Percentiles rank a stretch among this genome's conserved stretches.
Evolutionary conservation across 495 filamentous ascomycete genomes (phyloP).

Genomic region (Hypoxylon fragiforme): DNA sequence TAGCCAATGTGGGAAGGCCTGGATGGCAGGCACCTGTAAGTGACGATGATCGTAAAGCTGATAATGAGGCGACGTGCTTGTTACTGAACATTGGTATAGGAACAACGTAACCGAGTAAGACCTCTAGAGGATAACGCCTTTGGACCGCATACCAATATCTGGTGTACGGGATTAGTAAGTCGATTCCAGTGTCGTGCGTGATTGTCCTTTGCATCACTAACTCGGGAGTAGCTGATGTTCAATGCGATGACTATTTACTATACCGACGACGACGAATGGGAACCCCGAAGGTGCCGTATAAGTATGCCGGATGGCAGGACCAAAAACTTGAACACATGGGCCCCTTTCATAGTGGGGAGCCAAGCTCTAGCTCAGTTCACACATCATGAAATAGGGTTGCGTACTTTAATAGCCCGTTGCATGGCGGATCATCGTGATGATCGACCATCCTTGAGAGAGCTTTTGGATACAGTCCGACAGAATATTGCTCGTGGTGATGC

Average conservation of each 20-base stretch:
- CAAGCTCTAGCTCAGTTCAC: constrained; percentile 1
- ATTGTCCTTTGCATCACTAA: not conserved
- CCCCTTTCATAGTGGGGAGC: constrained; percentile 18
- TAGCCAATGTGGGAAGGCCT: constrained; percentile 13
- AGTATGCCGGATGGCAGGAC: constrained; percentile 18
- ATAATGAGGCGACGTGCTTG: no score
- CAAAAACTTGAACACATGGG: constrained; percentile 16
- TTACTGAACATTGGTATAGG: no score
- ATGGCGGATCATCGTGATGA: constrained; percentile 17
- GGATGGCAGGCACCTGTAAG: constrained; percentile 24
- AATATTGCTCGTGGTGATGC: constrained; percentile 10
- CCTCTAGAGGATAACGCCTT: constrained; percentile 2
- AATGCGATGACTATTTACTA: constrained; percentile 14
- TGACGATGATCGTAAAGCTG: no score
- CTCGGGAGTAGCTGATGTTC: constrained; percentile 20
- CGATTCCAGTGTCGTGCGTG: not conserved
- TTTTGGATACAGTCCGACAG: constrained; percentile 1
- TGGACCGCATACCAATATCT: constrained; percentile 28
- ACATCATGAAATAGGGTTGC: constrained; percentile 1
- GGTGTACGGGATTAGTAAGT: constrained; percentile 20
- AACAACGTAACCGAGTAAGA: constrained; percentile 13
- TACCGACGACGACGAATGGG: constrained; percentile 23
- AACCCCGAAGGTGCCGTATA: constrained; percentile 6
- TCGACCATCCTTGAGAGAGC: constrained; percentile 10
- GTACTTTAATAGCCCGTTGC: constrained; percentile 26